These are phyloP conservation scores for Carallia brachiata DNA, from an alignment of 345 rosid species.

Conservation along the genomic window DNA sequence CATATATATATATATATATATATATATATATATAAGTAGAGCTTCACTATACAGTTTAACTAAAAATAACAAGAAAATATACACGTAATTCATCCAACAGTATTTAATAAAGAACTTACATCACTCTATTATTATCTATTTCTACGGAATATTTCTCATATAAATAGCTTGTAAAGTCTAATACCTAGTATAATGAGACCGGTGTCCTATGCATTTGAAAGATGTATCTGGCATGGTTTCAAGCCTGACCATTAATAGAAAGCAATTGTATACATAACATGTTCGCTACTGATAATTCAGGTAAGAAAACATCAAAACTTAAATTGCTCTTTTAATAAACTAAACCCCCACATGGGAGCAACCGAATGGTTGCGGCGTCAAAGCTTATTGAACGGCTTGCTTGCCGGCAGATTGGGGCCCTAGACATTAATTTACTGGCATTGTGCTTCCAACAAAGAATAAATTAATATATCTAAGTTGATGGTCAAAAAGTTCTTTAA, in stretches of 20 bases:
- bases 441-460: neutral
- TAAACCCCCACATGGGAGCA: constrained; percentile 10
- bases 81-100: too few species aligned
- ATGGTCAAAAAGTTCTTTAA: too few species aligned
- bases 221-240: constrained; percentile 10
- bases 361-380: constrained; percentile 12
- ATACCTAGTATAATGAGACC: constrained; percentile 1
- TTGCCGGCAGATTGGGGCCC: constrained; percentile 18
- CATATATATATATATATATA: neutral
- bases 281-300: neutral
- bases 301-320: neutral
- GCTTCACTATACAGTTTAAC: too few species aligned
- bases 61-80: too few species aligned
- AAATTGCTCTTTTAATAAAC: neutral
- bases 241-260: constrained; percentile 8
- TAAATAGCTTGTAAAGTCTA: neutral
- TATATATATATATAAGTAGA: neutral
- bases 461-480: neutral
- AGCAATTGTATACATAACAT: constrained; percentile 2
- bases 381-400: constrained; percentile 10
- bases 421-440: constrained; percentile 22
- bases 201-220: constrained; percentile 17
- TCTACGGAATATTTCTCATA: too few species aligned
- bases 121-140: too few species aligned
- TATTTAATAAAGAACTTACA: too few species aligned